Conservation (phyloP, 129 eudicot species). For the Helianthus tuberosus region DNA sequence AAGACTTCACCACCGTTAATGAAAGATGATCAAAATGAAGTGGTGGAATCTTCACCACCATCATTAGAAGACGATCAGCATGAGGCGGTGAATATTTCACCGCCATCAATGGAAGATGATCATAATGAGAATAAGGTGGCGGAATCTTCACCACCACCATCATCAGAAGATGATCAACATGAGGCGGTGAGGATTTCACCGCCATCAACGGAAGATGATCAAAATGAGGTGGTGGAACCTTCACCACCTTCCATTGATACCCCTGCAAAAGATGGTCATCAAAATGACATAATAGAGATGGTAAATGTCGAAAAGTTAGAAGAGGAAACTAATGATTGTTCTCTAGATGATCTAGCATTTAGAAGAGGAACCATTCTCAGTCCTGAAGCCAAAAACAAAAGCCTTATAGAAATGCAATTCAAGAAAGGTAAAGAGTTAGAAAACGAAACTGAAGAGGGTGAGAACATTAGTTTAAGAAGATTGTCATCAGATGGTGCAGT, state of each 20-base stretch:
- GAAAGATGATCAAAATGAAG: background rate
- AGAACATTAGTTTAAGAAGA: slow-evolving; percentile 36
- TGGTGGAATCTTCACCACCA: background rate
- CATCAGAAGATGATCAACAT: background rate
- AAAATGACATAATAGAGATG: background rate
- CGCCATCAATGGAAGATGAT: slow-evolving; percentile 13
- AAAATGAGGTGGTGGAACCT: background rate
- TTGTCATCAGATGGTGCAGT: slow-evolving; percentile 24
- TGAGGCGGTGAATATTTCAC: background rate
- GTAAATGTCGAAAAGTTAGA: slow-evolving; percentile 11
- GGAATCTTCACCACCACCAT: slow-evolving; percentile 1
- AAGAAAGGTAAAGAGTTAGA: slow-evolving; percentile 39
- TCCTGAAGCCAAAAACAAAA: slow-evolving; percentile 31
- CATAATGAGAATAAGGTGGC: background rate
- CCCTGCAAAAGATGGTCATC: background rate
- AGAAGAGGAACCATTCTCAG: slow-evolving; percentile 44
- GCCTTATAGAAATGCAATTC: slow-evolving; percentile 43
- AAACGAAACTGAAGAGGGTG: slow-evolving; percentile 20
- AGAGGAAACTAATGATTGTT: slow-evolving; percentile 30
- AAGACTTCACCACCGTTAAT: background rate
- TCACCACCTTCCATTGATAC: background rate
- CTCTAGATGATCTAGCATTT: slow-evolving; percentile 37
- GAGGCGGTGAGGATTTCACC: background rate
- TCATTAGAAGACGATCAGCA: background rate
- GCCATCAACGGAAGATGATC: slow-evolving; percentile 4